phyloP scores from a whole-genome alignment of 129 eudicot species.

The Smallanthus sonchifolius region DNA sequence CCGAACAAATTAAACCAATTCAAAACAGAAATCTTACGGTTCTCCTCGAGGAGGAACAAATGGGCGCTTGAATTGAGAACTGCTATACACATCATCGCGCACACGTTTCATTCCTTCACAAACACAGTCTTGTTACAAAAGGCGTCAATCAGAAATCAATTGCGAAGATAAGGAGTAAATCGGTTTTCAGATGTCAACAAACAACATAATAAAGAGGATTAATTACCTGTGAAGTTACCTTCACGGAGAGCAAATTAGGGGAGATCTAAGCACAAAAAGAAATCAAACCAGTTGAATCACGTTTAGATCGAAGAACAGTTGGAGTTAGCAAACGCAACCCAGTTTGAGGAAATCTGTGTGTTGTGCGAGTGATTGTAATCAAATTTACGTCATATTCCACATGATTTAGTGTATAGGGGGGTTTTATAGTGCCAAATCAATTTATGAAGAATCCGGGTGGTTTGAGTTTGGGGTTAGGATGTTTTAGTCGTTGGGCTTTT shows the following conservation, averaged over 20 bases:
- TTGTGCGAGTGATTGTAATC: constrained; percentile 10
- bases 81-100: constrained; percentile 66
- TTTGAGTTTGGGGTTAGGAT: no score
- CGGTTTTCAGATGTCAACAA: constrained; percentile 6
- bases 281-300: constrained; percentile 14
- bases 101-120: constrained; percentile 79
- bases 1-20: not conserved
- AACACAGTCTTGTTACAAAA: not conserved
- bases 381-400: not conserved
- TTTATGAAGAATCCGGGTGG: no score
- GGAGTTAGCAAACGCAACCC: constrained; percentile 15
- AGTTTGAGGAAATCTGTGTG: constrained; percentile 7
- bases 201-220: not conserved
- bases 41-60: constrained; percentile 76
- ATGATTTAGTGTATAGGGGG: no score
- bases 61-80: constrained; percentile 84
- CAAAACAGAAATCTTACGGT: constrained; percentile 48
- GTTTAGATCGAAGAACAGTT: constrained; percentile 20
- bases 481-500: no score
- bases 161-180: constrained; percentile 14
- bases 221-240: constrained; percentile 33
- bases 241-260: constrained; percentile 20
- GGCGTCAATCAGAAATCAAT: constrained; percentile 5
- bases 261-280: constrained; percentile 22
- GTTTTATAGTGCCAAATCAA: no score